A percentile compares a stretch with the other conserved stretches of the same genome.
Evolutionary conservation across 2,329 filamentous ascomycete species (phyloP).

Genomic region (Sclerotiophoma versabilis): DNA sequence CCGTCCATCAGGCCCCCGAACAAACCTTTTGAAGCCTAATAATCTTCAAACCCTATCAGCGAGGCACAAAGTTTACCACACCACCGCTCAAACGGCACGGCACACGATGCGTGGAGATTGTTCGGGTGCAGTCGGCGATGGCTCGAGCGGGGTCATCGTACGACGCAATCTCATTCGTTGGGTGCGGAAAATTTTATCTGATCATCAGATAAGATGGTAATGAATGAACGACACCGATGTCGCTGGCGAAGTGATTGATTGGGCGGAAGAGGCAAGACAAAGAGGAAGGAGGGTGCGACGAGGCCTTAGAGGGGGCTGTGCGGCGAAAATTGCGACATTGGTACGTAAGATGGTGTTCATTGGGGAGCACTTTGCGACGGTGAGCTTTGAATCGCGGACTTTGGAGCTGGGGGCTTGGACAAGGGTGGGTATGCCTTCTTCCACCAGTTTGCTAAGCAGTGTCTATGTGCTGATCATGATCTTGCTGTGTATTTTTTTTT

Average conservation of each 20-base stretch:
- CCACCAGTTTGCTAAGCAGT: neutral
- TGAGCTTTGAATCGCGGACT: neutral
- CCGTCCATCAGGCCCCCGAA: neutral
- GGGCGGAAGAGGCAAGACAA: neutral
- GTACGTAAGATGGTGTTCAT: conserved; percentile 5
- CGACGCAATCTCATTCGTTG: neutral
- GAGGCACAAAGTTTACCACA: neutral
- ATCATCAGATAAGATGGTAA: conserved; percentile 13
- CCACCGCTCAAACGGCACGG: neutral
- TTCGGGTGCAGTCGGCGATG: conserved; percentile 12
- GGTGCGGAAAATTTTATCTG: conserved; percentile 1
- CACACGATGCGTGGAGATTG: conserved; percentile 9
- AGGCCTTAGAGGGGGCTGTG: neutral
- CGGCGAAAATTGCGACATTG: neutral
- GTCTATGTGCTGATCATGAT: too few species aligned
- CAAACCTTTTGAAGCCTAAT: neutral
- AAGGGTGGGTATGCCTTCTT: neutral
- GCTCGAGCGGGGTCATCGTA: neutral
- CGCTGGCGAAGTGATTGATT: neutral
- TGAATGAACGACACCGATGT: neutral
- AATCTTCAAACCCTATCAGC: too few species aligned
- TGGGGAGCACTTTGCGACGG: neutral
- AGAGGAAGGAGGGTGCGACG: neutral
- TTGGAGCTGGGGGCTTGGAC: neutral
- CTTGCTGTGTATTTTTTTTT: too few species aligned